Evolutionary conservation across 2,329 filamentous ascomycete species (phyloP).

Genomic region (Dactylellina drechsleri): DNA sequence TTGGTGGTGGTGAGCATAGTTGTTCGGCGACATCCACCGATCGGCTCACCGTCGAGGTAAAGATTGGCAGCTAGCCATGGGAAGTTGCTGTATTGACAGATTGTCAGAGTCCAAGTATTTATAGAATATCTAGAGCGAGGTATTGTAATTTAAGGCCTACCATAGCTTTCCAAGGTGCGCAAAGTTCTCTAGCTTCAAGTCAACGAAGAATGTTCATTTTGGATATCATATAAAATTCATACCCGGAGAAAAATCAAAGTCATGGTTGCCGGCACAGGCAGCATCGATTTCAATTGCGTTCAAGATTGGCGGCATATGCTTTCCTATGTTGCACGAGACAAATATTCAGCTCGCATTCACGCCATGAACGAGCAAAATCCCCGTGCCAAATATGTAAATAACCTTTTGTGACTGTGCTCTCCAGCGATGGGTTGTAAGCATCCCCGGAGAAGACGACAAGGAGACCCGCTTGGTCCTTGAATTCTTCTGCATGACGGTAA

Average conservation of each 20-base stretch:
- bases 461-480: constrained; percentile 71
- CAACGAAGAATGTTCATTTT: background rate
- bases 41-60: constrained; percentile 74
- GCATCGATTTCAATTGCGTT: constrained; percentile 81
- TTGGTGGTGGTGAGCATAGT: constrained; percentile 81
- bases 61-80: constrained; percentile 91
- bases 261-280: constrained; percentile 77
- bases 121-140: background rate
- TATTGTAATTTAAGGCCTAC: constrained; percentile 57
- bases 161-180: constrained; percentile 66
- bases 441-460: constrained; percentile 90
- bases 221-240: constrained; percentile 69
- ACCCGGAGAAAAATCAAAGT: constrained; percentile 87
- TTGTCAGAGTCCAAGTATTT: background rate
- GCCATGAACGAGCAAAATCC: background rate
- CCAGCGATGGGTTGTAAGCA: constrained; percentile 89
- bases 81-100: constrained; percentile 72
- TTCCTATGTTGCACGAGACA: constrained; percentile 56
- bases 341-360: no score
- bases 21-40: constrained; percentile 79
- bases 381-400: constrained; percentile 3
- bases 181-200: constrained; percentile 33
- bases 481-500: constrained; percentile 73
- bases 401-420: constrained; percentile 89
- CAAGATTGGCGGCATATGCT: constrained; percentile 87